A percentile compares a stretch with the other conserved stretches of the same genome.
phyloP scores from a whole-genome alignment of 2,329 filamentous ascomycete species.

The Xylaria sp. region DNA sequence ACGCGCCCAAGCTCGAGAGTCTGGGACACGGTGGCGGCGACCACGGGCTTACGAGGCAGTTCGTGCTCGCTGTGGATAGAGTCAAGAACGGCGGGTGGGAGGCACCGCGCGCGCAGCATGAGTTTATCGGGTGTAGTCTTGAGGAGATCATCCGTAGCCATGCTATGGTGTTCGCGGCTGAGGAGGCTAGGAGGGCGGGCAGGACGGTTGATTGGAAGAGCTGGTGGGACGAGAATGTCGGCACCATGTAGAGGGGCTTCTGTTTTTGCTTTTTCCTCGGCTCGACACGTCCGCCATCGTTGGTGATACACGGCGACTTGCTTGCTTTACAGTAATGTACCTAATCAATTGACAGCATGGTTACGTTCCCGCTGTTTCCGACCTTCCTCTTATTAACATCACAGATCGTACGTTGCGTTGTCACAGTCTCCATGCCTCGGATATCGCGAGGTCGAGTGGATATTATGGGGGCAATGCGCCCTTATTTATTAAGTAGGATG shows the following conservation, averaged over 20 bases:
- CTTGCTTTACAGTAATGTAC: not conserved
- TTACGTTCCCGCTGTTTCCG: no score
- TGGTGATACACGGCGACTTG: not conserved
- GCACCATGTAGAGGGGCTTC: not conserved
- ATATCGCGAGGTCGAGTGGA: no score
- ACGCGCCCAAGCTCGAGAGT: slow-evolving; percentile 65
- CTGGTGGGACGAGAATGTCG: slow-evolving; percentile 73
- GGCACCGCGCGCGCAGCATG: slow-evolving; percentile 73
- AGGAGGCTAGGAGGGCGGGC: slow-evolving; percentile 75
- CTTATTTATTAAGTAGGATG: no score
- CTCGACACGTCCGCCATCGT: not conserved
- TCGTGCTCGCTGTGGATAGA: slow-evolving; percentile 79
- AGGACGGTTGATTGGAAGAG: slow-evolving; percentile 75
- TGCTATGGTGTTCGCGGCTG: slow-evolving; percentile 91
- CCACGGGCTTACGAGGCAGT: slow-evolving; percentile 78
- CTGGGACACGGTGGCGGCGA: slow-evolving; percentile 78
- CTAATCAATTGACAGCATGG: no score
- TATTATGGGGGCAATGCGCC: no score
- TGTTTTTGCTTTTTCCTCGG: not conserved
- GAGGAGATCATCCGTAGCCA: slow-evolving; percentile 91
- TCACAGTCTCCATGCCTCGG: no score
- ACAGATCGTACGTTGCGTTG: no score
- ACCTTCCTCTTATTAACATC: no score
- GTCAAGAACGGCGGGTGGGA: slow-evolving; percentile 74
- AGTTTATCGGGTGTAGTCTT: slow-evolving; percentile 79